These are phyloP conservation scores for Persicaria tinctoria DNA, from an alignment of 148 eudicot species.

Conservation along the genomic window DNA sequence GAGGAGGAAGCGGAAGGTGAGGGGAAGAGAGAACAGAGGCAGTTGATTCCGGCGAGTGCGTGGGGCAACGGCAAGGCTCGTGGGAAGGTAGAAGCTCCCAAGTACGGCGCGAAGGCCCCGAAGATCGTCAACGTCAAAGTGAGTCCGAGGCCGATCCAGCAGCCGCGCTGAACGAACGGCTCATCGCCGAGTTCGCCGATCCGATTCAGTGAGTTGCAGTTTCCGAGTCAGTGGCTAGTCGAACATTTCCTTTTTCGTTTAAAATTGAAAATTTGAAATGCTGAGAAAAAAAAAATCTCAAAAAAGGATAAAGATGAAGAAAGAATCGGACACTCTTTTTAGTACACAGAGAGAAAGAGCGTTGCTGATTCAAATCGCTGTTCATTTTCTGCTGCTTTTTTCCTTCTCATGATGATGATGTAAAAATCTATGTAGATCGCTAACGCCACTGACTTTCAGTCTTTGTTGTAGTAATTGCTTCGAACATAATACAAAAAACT, in stretches of 20 bases:
- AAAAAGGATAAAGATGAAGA: slow-evolving; percentile 9
- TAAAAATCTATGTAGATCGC: slow-evolving; percentile 4
- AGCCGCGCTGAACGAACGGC: slow-evolving; percentile 46
- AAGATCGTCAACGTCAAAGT: slow-evolving; percentile 59
- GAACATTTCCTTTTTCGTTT: background rate
- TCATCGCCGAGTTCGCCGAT: slow-evolving; percentile 12
- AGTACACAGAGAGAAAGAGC: background rate
- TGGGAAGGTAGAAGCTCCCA: slow-evolving; percentile 5
- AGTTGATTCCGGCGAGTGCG: slow-evolving; percentile 40
- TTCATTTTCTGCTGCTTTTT: background rate
- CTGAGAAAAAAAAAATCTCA: background rate
- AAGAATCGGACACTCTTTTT: slow-evolving; percentile 3
- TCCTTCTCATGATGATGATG: background rate
- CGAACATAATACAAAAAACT: background rate
- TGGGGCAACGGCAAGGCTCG: slow-evolving; percentile 29
- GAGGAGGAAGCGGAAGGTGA: slow-evolving; percentile 27
- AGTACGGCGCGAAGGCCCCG: slow-evolving; percentile 50
- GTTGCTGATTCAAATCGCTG: background rate
- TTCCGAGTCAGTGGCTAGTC: slow-evolving; percentile 11
- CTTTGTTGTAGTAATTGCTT: slow-evolving; percentile 2
- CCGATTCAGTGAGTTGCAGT: slow-evolving; percentile 11
- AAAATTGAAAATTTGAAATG: background rate
- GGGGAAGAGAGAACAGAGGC: slow-evolving; percentile 24
- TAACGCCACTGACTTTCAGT: slow-evolving; percentile 7
- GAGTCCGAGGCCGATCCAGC: slow-evolving; percentile 78